Conservation (phyloP, 2,329 filamentous ascomycete species). For the Aspergillus persii region DNA sequence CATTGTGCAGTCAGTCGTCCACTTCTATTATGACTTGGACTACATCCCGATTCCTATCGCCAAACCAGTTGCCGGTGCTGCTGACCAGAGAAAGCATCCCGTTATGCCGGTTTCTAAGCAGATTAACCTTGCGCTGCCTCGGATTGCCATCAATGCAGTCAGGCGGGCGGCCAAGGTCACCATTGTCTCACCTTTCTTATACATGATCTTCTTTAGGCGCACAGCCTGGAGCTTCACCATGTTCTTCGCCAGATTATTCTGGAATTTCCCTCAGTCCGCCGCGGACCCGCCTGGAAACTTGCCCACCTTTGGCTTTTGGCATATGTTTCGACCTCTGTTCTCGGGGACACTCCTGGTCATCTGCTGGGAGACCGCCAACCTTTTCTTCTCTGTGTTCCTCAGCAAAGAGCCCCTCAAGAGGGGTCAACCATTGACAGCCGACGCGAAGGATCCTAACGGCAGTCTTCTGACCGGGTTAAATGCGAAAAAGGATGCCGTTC, state of each 20-base stretch:
- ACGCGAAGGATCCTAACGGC: conserved; percentile 88
- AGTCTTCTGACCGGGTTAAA: conserved; percentile 81
- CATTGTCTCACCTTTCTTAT: conserved; percentile 55
- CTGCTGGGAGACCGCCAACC: conserved; percentile 75
- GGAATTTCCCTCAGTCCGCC: conserved; percentile 71
- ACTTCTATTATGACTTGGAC: conserved; percentile 74
- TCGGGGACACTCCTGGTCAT: conserved; percentile 67
- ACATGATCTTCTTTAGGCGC: conserved; percentile 61
- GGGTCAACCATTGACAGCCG: conserved; percentile 75
- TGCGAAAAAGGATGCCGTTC: conserved; percentile 74
- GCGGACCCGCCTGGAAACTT: conserved; percentile 53
- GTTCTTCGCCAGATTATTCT: conserved; percentile 68
- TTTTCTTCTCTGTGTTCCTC: conserved; percentile 76
- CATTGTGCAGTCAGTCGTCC: conserved; percentile 64
- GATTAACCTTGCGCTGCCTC: conserved; percentile 35
- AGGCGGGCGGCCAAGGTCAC: conserved; percentile 40
- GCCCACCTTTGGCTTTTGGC: conserved; percentile 57
- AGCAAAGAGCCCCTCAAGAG: conserved; percentile 79
- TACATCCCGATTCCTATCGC: conserved; percentile 55
- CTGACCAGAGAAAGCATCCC: conserved; percentile 37
- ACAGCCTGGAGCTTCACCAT: conserved; percentile 69
- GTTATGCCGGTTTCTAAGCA: conserved; percentile 37
- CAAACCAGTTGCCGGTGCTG: conserved; percentile 31
- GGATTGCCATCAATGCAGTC: conserved; percentile 33
- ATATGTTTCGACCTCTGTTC: conserved; percentile 56